These are phyloP conservation scores for Carallia brachiata DNA, from an alignment of 345 rosid species.

Conservation along the genomic window DNA sequence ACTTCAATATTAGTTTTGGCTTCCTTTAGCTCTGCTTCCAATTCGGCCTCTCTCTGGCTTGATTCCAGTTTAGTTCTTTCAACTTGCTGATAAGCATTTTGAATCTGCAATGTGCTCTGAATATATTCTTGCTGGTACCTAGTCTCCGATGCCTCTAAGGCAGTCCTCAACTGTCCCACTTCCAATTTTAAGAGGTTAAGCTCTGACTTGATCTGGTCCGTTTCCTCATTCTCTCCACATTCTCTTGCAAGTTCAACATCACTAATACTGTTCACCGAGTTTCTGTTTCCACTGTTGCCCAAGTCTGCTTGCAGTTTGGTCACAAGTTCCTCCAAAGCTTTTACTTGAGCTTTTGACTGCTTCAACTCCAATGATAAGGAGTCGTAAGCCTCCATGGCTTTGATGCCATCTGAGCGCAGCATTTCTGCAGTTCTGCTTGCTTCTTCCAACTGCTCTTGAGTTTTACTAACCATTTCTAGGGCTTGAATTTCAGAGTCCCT, in stretches of 20 bases:
- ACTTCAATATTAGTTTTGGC: constrained; percentile 49
- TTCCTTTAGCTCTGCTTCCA: constrained; percentile 52
- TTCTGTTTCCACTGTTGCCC: constrained; percentile 41
- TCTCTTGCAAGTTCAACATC: constrained; percentile 24
- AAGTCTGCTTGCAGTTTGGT: constrained; percentile 49
- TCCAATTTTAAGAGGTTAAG: constrained; percentile 50
- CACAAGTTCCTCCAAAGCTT: constrained; percentile 62
- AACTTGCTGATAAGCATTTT: constrained; percentile 76
- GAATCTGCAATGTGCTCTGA: constrained; percentile 77
- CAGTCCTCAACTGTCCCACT: constrained; percentile 61
- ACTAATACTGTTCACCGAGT: constrained; percentile 4
- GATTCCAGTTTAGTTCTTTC: constrained; percentile 55
- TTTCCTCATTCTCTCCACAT: constrained; percentile 34
- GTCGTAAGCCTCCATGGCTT: constrained; percentile 59
- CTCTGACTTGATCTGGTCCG: constrained; percentile 51
- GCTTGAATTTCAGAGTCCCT: constrained; percentile 81
- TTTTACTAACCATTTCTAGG: constrained; percentile 46
- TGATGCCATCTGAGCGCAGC: constrained; percentile 55
- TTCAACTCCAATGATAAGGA: constrained; percentile 59
- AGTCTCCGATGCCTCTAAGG: constrained; percentile 67
- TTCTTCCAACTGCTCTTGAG: constrained; percentile 61
- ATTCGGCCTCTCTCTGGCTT: constrained; percentile 48
- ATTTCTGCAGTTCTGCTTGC: constrained; percentile 59
- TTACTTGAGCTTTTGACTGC: constrained; percentile 55
- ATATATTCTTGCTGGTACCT: constrained; percentile 89